These are phyloP conservation scores for Clonostachys chloroleuca DNA, from an alignment of 2,329 filamentous ascomycete genomes.

Conservation along the genomic window DNA sequence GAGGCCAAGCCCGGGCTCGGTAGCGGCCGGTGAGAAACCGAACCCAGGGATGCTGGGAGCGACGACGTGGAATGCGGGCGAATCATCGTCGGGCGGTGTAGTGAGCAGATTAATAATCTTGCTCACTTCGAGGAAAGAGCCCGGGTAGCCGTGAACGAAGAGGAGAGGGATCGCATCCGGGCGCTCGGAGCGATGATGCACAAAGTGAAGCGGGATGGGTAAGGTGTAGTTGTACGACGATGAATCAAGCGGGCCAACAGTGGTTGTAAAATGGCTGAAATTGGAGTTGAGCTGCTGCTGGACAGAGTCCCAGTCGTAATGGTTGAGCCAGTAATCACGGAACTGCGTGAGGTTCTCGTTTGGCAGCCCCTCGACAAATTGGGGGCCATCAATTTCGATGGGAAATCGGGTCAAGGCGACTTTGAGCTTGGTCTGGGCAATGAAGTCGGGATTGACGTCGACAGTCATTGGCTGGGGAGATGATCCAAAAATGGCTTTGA, in stretches of 20 bases:
- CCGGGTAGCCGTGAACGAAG: constrained; percentile 37
- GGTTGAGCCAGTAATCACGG: background rate
- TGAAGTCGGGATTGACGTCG: constrained; percentile 1
- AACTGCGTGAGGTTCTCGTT: background rate
- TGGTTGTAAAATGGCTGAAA: background rate
- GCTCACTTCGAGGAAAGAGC: constrained; percentile 29
- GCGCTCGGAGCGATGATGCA: constrained; percentile 1
- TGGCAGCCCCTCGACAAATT: background rate
- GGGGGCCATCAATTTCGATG: background rate
- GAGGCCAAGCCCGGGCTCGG: constrained; percentile 4
- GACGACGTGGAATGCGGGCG: constrained; percentile 39
- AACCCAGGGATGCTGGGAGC: constrained; percentile 38
- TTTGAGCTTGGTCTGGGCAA: background rate
- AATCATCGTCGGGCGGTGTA: constrained; percentile 11
- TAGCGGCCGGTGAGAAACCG: constrained; percentile 28
- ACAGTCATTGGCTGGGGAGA: background rate
- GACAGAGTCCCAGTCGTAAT: background rate
- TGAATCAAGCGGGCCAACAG: background rate
- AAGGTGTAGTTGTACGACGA: background rate
- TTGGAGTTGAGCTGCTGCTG: background rate
- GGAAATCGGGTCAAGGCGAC: background rate
- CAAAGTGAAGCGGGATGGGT: constrained; percentile 1
- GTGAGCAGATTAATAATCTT: constrained; percentile 24
- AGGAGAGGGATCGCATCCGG: constrained; percentile 29
- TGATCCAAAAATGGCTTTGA: background rate